These are phyloP conservation scores for Phytophthora macrochlamydospora DNA, from an alignment of 352 stramenopile genomes.

Conservation along the genomic window DNA sequence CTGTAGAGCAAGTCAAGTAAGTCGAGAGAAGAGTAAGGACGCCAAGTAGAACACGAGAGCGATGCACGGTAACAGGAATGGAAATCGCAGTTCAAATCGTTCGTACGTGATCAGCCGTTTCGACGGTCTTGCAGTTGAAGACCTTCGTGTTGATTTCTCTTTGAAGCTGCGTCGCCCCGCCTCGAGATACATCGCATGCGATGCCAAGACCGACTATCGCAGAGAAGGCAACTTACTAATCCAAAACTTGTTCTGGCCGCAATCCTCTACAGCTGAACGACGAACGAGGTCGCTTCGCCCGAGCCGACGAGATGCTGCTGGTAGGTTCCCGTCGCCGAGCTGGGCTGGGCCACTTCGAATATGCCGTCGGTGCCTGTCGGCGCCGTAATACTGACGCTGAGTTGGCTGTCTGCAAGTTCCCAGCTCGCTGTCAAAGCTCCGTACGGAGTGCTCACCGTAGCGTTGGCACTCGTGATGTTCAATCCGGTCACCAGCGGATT, in stretches of 20 bases:
- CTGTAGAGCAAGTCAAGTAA: slow-evolving; percentile 1
- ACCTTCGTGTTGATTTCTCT: neutral
- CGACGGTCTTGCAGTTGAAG: neutral
- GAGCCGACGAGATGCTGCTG: slow-evolving; percentile 15
- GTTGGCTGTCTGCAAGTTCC: slow-evolving; percentile 7
- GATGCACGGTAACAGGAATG: neutral
- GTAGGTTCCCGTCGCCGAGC: slow-evolving; percentile 13
- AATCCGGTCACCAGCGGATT: slow-evolving; percentile 31
- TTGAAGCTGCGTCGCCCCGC: neutral
- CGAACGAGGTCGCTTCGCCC: slow-evolving; percentile 9
- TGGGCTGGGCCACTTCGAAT: slow-evolving; percentile 25
- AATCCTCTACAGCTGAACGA: neutral
- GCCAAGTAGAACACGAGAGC: neutral
- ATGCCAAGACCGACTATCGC: slow-evolving; percentile 14
- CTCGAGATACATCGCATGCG: neutral
- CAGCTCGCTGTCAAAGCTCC: slow-evolving; percentile 12
- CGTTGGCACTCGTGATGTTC: slow-evolving; percentile 27
- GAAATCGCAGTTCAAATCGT: no score
- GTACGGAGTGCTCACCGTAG: slow-evolving; percentile 28
- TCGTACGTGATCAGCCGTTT: no score
- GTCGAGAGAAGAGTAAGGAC: neutral
- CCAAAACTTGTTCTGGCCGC: neutral
- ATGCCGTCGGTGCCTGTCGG: slow-evolving; percentile 20
- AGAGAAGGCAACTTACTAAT: slow-evolving; percentile 16
- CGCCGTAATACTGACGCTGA: slow-evolving; percentile 13